Conservation (phyloP, 805 yeast genomes). For the Kodamaea neixiangensis region DNA sequence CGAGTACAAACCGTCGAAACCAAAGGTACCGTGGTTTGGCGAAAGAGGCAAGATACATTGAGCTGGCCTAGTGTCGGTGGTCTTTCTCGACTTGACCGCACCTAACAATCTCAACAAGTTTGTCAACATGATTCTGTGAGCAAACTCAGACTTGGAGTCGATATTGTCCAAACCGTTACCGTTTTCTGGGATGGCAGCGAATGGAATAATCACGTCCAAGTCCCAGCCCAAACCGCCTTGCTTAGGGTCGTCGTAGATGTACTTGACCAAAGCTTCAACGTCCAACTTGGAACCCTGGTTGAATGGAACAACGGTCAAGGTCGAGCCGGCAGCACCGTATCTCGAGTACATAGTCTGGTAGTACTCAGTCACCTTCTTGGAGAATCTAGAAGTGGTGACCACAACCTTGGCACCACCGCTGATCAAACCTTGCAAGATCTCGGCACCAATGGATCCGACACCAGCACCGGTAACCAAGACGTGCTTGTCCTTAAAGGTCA, state of each 20-base stretch:
- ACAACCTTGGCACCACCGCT: conserved; percentile 98
- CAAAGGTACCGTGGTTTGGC: conserved; percentile 99
- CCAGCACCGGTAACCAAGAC: conserved; percentile 98
- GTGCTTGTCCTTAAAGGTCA: conserved; percentile 82
- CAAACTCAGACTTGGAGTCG: conserved; percentile 94
- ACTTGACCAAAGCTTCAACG: conserved; percentile 80
- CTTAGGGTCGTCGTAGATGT: conserved; percentile 80
- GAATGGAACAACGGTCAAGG: conserved; percentile 95
- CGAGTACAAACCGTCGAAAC: conserved; percentile 96
- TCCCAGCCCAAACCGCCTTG: conserved; percentile 97
- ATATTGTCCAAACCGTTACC: conserved; percentile 93
- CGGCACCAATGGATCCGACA: conserved; percentile 98
- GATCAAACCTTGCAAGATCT: conserved; percentile 88
- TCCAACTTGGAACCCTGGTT: conserved; percentile 97
- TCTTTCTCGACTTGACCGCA: conserved; percentile 81
- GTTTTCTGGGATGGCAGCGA: conserved; percentile 98
- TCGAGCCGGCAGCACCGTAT: conserved; percentile 89
- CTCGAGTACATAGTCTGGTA: conserved; percentile 92
- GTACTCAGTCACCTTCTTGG: conserved; percentile 91
- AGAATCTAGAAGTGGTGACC: conserved; percentile 94
- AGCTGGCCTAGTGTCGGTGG: conserved; percentile 93
- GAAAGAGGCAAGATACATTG: conserved; percentile 95
- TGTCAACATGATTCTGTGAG: conserved; percentile 98
- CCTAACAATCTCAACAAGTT: conserved; percentile 92
- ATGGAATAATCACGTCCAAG: conserved; percentile 92